Evolutionary conservation across 306 rosid species (phyloP), one percentile per base, ranked within the genome.

Genomic region (Bauhinia variegata): DNA sequence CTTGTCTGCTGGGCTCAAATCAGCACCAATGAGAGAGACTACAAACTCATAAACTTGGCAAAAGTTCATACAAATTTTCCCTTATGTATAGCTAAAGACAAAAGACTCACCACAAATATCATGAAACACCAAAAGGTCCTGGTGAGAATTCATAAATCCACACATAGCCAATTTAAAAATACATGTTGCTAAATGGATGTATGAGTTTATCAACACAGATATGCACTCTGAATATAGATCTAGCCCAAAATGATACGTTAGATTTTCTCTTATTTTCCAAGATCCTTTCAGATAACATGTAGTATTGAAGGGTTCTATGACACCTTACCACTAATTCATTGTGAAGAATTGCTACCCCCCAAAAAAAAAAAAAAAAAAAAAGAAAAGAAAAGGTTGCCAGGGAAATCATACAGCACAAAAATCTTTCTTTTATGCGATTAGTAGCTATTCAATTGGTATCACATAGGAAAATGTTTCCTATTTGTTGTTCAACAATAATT

Each of bases 221-320:
- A 52, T 18, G n/a, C 72, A 53, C 30, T 23, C 14, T 52, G 9
- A 54, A 39, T 23, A 53, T 13, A 37, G 44, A 50, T 65, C 18
- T 4, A 49, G 17, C 5, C 18, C 19, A 51, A 23, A 65, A 12
- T 1, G 46, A 10, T 10, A 41, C 14, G 11, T 41, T 41, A 10
- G 46, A 3, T 2, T 11, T 8, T 41, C n/a, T 11, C 0, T 3
- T 10, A 41, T 41, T 41, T 11, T 41, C 46, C 46, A 41, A 41
- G 4, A 41, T 46, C 51, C 51, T 46, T 46, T 14, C 4, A 41
- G 12, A 41, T 8, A 10, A 10, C 3, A 41, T 2, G 12, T 41
- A 10, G 46, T 4, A 1, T 39, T 53, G 41, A 67, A 67, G 14
- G 60, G 8, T 4, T 17, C 18, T 49, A 50, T 18, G 37, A 15